These are phyloP conservation scores for Rhizophagus prolifer DNA, from an alignment of 192 early-diverging fungal species.

Conservation along the genomic window DNA sequence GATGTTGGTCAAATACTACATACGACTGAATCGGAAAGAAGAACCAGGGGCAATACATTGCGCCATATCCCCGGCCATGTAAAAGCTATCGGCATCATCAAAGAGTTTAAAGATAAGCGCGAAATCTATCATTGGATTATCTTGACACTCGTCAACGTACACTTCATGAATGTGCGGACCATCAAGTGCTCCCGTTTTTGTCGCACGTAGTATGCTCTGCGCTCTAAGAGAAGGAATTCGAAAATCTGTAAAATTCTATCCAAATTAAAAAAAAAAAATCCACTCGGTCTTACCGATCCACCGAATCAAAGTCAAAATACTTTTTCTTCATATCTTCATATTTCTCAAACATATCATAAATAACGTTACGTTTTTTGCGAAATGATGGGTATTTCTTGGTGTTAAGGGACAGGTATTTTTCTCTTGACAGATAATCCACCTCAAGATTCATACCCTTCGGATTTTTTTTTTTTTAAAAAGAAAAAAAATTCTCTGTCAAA, in stretches of 20 bases:
- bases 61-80: slow-evolving; percentile 20
- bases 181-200: slow-evolving; percentile 4
- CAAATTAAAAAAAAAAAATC: neutral
- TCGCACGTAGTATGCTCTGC: neutral
- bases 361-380: neutral
- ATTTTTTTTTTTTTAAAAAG: too few relatives aligned
- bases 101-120: slow-evolving; percentile 19
- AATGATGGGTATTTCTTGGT: slow-evolving; percentile 15
- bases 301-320: slow-evolving; percentile 15
- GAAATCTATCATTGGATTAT: slow-evolving; percentile 12
- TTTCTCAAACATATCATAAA: slow-evolving; percentile 25
- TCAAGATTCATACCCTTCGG: slow-evolving; percentile 13
- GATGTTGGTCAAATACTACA: neutral
- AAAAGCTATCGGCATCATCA: neutral
- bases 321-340: slow-evolving; percentile 11
- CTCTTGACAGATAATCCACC: slow-evolving; percentile 10
- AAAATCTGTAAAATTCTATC: neutral
- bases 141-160: slow-evolving; percentile 27
- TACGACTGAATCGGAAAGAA: slow-evolving; percentile 27
- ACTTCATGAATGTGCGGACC: slow-evolving; percentile 24
- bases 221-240: neutral
- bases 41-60: slow-evolving; percentile 20
- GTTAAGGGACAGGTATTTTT: neutral
- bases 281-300: slow-evolving; percentile 6
- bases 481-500: neutral